Base-by-base conservation (phyloP, 2,329 filamentous ascomycete species). In the Meredithiella fracta region DNA sequence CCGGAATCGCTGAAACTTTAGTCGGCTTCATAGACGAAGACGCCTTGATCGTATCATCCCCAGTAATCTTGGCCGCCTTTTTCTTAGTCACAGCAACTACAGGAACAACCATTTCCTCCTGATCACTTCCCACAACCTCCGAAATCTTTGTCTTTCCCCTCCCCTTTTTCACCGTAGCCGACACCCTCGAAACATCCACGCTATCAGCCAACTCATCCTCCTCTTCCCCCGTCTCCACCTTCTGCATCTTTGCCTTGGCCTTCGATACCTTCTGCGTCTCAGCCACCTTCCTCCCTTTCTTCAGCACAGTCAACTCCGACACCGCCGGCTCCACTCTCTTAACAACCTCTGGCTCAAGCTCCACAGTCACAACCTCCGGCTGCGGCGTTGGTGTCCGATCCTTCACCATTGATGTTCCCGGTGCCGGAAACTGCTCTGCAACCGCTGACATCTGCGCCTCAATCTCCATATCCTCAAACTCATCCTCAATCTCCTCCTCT, bases 221-320 rank as follows among this genome's bases (percentile, higher is more conserved):
- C 49, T 60, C 59, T 5, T 60, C 56, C 17, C 56, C 47, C 17
- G n/a, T 51, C 25, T 40, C 34, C 20, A 23, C 22, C 34, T 15
- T 53, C 31, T 23, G 17, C 6, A 65, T 58, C 61, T 74, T 76
- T 62, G 69, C 72, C 53, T 73, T 74, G 8, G 70, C 70, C 60
- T 77, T 78, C 0, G 76, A 76, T 0, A 61, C 69, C 60, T 79
- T 80, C 47, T 72, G 71, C 2, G 70, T 66, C n/a, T 66, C 72
- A 2, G 63, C 64, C 5, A 72, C 64, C 61, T 79, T 79, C 51
- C 73, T 73, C 25, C 73, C 74, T 63, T 77, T 79, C 65, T 79
- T 79, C 3, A 74, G 70, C 9, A 74, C 67, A 3, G 68, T 65
- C 0, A 75, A 61, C 44, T 49, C 44, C 44, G 38, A 42, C 38